Conservation (phyloP, 768 basidiomycete genomes). For the Leccinum arenicola region DNA sequence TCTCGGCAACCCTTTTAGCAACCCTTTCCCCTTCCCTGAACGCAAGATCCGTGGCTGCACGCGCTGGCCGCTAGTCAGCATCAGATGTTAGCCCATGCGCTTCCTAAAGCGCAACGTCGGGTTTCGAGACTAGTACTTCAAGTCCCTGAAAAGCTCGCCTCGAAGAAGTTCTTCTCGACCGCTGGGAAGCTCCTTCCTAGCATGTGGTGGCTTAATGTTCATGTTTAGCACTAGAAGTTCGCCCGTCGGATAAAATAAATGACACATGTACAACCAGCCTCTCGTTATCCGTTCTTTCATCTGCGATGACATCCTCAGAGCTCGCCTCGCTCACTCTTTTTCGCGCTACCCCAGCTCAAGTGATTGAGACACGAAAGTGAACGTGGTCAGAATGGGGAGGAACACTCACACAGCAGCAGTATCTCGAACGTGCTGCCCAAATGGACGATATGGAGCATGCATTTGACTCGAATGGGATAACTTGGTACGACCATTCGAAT, state of each 20-base stretch:
- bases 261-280: background rate
- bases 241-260: background rate
- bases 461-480: constrained; percentile 42
- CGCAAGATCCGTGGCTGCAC: too few species aligned
- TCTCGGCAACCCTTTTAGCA: too few species aligned
- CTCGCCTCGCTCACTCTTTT: constrained; percentile 40
- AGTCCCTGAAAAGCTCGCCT: constrained; percentile 41
- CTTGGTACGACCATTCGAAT: constrained; percentile 40
- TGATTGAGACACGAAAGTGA: constrained; percentile 38
- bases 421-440: constrained; percentile 32
- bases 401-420: constrained; percentile 37
- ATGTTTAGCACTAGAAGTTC: background rate
- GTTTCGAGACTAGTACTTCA: background rate
- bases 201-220: too few species aligned
- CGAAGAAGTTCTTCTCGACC: constrained; percentile 58
- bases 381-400: constrained; percentile 43
- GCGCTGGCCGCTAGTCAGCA: too few species aligned
- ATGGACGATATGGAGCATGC: constrained; percentile 45
- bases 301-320: constrained; percentile 9
- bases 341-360: constrained; percentile 47
- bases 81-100: too few species aligned
- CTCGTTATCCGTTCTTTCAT: background rate
- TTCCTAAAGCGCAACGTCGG: too few species aligned
- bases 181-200: too few species aligned
- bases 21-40: too few species aligned